Evolutionary conservation across 202 grass and related monocot genomes (phyloP).

Genomic region (Brachypodium distachyon): DNA sequence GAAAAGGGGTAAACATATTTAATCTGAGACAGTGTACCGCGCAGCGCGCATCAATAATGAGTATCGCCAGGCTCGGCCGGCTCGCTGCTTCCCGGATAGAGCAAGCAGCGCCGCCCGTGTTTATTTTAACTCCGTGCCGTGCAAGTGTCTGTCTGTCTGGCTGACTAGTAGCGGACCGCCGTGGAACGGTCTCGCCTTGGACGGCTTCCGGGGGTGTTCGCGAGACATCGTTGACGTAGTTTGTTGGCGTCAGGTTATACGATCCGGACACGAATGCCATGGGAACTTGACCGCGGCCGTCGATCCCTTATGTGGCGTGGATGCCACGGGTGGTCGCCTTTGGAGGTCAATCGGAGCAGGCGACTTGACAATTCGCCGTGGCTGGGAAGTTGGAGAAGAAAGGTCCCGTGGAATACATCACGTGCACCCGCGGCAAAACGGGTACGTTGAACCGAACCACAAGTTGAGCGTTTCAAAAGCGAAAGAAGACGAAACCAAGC

Average conservation of each 20-base stretch:
- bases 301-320: not conserved
- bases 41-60: too few species aligned
- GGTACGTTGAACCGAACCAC: not conserved
- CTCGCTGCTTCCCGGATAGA: constrained; percentile 13
- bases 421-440: not conserved
- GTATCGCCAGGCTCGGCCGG: not conserved
- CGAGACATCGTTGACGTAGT: not conserved
- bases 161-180: not conserved
- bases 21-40: not conserved
- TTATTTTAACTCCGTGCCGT: not conserved
- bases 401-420: not conserved
- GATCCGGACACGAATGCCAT: not conserved
- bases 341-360: not conserved
- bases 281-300: not conserved
- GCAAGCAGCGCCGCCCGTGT: not conserved
- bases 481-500: not conserved
- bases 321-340: not conserved
- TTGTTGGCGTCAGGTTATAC: not conserved
- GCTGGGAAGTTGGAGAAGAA: not conserved
- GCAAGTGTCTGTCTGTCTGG: not conserved
- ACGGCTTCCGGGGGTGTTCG: constrained; percentile 11
- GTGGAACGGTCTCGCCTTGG: too few species aligned
- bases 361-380: constrained; percentile 20
- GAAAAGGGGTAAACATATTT: not conserved
- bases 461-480: not conserved